Base-by-base conservation (phyloP, 179 eudicot genomes). In the Gypsophila paniculata region DNA sequence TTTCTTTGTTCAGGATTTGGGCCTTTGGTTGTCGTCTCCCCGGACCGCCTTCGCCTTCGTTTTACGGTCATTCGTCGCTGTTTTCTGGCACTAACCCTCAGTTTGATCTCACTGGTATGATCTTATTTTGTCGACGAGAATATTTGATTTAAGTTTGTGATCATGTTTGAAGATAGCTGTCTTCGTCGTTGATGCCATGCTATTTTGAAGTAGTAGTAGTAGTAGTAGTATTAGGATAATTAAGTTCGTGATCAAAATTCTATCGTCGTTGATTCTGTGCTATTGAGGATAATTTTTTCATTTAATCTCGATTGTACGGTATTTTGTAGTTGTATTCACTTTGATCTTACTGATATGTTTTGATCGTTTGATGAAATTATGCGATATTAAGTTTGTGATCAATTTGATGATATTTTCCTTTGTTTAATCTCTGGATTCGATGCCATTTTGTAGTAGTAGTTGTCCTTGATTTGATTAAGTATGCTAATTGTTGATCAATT, bases 31-130 rank as follows among this genome's bases (percentile, higher is more conserved):
- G 73, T 21, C 80, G 68, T 2, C 80, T 86, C 22, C 86, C 87
- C 1, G 89, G 89, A 39, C 89, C 83, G 5, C 80, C 85, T 53
- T 84, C 80, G 15, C 78, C 84, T 44, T 86, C 86, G 48, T 81
- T 86, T 72, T 83, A 70, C 69, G 86, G 86, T 6, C 89, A 86
- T 69, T 73, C 81, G 52, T 23, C 17, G 49, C 81, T 86, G 48
- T 53, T 86, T 25, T 32, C 72, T 39, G 63, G 70, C 12, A 14
- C 76, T 18, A 4, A 67, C 42, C 51, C 79, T n/a, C 76, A 39
- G 10, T 17, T 39, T 38, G 72, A 74, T 79, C 76, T 86, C 65
- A 71, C 85, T 61, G 87, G 89, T 86, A 26, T 44, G 67, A 59
- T 58, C 34, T 29, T 29, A 29, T 4, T 29, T 29, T 29, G 4